Percentiles rank a stretch among this genome's conserved stretches.
Conservation (phyloP, 2,329 filamentous ascomycete species). For the Clarireedia homoeocarpa region DNA sequence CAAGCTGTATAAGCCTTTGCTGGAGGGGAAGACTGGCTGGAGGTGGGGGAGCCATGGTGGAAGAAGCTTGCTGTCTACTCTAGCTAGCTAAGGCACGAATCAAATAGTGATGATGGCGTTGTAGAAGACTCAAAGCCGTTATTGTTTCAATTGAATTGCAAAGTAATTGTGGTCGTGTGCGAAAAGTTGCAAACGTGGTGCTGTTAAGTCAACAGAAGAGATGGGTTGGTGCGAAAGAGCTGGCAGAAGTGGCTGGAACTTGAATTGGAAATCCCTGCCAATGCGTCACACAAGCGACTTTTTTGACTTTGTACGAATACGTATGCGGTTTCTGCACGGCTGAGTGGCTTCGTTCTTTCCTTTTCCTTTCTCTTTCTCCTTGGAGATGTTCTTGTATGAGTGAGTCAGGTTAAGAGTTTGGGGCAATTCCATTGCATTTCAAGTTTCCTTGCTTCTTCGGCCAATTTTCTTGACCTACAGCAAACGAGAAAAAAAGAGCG, state of each 20-base stretch:
- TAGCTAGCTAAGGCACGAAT: background rate
- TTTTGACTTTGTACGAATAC: background rate
- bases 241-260: constrained; percentile 3
- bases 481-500: background rate
- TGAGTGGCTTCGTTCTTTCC: too few species aligned
- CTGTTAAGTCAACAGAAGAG: background rate
- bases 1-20: constrained; percentile 63
- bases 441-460: background rate
- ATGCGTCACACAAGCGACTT: constrained; percentile 2
- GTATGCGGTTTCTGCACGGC: background rate
- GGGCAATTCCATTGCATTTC: background rate
- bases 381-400: background rate
- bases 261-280: constrained; percentile 2
- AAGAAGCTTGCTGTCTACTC: background rate
- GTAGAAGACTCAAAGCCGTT: background rate
- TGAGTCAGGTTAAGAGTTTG: too few species aligned
- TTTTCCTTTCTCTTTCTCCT: background rate
- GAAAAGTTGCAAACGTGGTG: background rate
- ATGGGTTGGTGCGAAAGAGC: background rate
- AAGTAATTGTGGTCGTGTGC: background rate
- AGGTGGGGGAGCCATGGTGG: constrained; percentile 29
- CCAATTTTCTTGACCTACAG: background rate
- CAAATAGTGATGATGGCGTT: background rate
- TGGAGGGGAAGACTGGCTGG: constrained; percentile 27
- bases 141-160: background rate